phyloP scores from a whole-genome alignment of 192 early-diverging fungal species.

The Backusella circina region DNA sequence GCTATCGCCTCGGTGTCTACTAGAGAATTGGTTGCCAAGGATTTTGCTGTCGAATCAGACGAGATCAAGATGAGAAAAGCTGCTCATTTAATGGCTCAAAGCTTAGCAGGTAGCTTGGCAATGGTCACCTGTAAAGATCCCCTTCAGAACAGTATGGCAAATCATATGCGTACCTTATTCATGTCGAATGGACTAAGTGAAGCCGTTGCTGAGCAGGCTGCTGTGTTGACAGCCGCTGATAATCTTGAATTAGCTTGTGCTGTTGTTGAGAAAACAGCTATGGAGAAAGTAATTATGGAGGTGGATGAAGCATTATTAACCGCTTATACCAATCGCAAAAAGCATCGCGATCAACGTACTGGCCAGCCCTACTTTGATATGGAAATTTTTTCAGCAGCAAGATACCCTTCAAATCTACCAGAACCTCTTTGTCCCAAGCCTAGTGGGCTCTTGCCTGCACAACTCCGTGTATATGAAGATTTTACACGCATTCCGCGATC shows the following conservation, averaged over 20 bases:
- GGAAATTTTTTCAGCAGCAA: constrained; percentile 66
- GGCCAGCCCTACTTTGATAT: constrained; percentile 92
- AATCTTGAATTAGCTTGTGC: constrained; percentile 94
- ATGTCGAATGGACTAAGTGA: constrained; percentile 75
- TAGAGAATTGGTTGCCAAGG: constrained; percentile 89
- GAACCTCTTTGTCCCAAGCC: constrained; percentile 84
- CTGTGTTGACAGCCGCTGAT: constrained; percentile 81
- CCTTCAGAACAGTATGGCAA: constrained; percentile 78
- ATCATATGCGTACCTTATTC: constrained; percentile 67
- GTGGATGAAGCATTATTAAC: constrained; percentile 81
- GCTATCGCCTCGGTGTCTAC: constrained; percentile 91
- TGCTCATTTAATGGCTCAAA: constrained; percentile 94
- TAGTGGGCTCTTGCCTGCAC: constrained; percentile 71
- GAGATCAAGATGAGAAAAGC: constrained; percentile 93
- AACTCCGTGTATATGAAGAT: constrained; percentile 86
- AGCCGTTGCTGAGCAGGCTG: constrained; percentile 77
- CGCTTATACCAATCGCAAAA: constrained; percentile 71
- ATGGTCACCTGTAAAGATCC: constrained; percentile 94
- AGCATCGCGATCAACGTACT: constrained; percentile 75
- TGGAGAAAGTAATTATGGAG: constrained; percentile 92
- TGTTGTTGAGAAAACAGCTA: constrained; percentile 93
- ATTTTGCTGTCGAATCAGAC: constrained; percentile 93
- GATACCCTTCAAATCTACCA: constrained; percentile 84
- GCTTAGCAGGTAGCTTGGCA: constrained; percentile 65
- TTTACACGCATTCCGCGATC: constrained; percentile 56